A percentile compares a stretch with the other conserved stretches of the same genome.
Evolutionary conservation across 2,329 filamentous ascomycete species (phyloP).

Genomic region (Claviceps sp.): DNA sequence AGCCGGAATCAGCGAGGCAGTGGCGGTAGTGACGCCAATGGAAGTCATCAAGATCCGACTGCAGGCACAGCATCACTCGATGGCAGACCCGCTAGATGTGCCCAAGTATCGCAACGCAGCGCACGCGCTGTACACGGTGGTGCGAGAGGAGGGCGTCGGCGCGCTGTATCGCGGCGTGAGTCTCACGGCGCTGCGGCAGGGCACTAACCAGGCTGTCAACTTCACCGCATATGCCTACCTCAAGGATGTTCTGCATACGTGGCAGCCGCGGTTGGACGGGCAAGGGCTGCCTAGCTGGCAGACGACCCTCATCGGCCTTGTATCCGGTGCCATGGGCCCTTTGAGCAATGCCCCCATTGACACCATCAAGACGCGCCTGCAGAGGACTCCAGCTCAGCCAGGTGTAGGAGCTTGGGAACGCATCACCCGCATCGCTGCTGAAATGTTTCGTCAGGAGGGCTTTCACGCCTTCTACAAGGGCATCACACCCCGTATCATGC

Average conservation of each 20-base stretch:
- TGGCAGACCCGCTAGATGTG: constrained; percentile 90
- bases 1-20: constrained; percentile 91
- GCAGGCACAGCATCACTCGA: constrained; percentile 94
- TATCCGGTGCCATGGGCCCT: constrained; percentile 89
- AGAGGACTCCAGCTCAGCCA: constrained; percentile 72
- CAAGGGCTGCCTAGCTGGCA: constrained; percentile 68
- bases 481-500: constrained; percentile 94
- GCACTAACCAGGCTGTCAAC: constrained; percentile 95
- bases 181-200: constrained; percentile 84
- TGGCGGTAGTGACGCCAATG: constrained; percentile 95
- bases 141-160: constrained; percentile 78
- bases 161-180: constrained; percentile 89
- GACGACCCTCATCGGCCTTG: constrained; percentile 79
- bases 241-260: constrained; percentile 61
- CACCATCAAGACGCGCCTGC: constrained; percentile 94
- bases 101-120: constrained; percentile 97
- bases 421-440: constrained; percentile 63
- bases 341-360: constrained; percentile 96
- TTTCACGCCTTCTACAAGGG: constrained; percentile 96
- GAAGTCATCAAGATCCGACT: constrained; percentile 98
- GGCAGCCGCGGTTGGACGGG: constrained; percentile 51
- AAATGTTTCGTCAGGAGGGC: constrained; percentile 87
- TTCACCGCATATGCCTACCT: constrained; percentile 97
- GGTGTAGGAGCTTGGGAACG: constrained; percentile 70
- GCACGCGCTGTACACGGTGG: constrained; percentile 68